Conservation (phyloP, 768 basidiomycete genomes). For the Suillus variegatus region DNA sequence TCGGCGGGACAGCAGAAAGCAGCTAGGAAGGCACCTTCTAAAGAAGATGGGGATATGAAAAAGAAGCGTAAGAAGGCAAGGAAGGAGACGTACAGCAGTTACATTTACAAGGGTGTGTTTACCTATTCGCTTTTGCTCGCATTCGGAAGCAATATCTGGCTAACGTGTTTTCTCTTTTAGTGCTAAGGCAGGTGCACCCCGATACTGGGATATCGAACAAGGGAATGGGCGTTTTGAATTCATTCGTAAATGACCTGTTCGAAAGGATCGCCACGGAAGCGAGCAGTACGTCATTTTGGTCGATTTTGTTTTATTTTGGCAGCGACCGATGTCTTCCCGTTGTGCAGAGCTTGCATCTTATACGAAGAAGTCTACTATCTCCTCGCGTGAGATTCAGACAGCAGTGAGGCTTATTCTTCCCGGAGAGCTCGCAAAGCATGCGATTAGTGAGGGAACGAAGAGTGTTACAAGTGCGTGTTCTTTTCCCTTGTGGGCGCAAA, state of each 20-base stretch:
- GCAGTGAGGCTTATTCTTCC: slow-evolving; percentile 69
- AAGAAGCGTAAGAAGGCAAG: slow-evolving; percentile 59
- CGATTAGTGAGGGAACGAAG: slow-evolving; percentile 75
- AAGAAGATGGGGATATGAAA: slow-evolving; percentile 37
- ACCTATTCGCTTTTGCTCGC: not conserved
- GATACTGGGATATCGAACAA: slow-evolving; percentile 76
- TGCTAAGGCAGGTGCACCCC: slow-evolving; percentile 73
- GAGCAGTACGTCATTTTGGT: slow-evolving; percentile 39
- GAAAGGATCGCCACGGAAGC: slow-evolving; percentile 58
- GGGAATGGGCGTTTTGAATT: slow-evolving; percentile 59
- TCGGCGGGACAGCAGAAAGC: slow-evolving; percentile 39
- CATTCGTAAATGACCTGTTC: slow-evolving; percentile 64
- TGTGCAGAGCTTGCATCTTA: slow-evolving; percentile 59
- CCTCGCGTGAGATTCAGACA: slow-evolving; percentile 73
- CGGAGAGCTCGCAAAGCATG: slow-evolving; percentile 73
- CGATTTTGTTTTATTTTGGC: not conserved
- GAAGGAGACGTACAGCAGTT: slow-evolving; percentile 63
- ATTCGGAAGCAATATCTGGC: not conserved
- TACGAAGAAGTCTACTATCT: slow-evolving; percentile 74
- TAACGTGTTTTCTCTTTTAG: slow-evolving; percentile 25
- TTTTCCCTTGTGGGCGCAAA: not conserved
- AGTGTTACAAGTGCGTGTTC: slow-evolving; percentile 47
- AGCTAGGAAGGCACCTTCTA: slow-evolving; percentile 33
- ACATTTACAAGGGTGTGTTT: slow-evolving; percentile 57
- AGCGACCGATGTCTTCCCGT: not conserved